phyloP scores from a whole-genome alignment of 2,329 filamentous ascomycete genomes.

The Sodiomyces alkalinus region DNA sequence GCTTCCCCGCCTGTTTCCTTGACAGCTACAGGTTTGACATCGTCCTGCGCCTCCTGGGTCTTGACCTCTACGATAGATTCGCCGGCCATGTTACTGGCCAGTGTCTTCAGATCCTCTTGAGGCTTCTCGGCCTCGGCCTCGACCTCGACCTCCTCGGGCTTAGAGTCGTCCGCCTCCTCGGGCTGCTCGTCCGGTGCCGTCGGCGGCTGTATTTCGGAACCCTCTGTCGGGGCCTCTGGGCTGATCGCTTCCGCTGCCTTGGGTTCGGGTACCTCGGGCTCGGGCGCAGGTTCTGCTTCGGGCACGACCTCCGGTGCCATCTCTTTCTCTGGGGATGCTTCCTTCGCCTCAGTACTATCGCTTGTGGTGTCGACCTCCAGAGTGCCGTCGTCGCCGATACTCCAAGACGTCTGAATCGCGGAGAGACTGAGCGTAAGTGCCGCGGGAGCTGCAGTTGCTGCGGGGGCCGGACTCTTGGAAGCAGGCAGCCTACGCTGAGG shows the following conservation, averaged over 20 bases:
- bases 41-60: constrained; percentile 19
- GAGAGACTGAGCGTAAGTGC: constrained; percentile 30
- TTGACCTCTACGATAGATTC: constrained; percentile 25
- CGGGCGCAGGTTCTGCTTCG: background rate
- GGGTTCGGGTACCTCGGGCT: constrained; percentile 2
- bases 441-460: constrained; percentile 11
- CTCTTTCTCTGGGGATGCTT: constrained; percentile 1
- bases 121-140: constrained; percentile 2
- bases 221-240: constrained; percentile 1
- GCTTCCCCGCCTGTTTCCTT: constrained; percentile 13
- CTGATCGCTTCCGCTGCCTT: constrained; percentile 1
- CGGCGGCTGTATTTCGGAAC: background rate
- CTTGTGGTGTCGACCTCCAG: constrained; percentile 20
- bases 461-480: constrained; percentile 29
- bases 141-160: constrained; percentile 5
- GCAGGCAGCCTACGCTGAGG: constrained; percentile 59
- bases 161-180: constrained; percentile 1
- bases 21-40: constrained; percentile 19
- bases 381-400: constrained; percentile 34
- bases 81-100: constrained; percentile 26
- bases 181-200: background rate
- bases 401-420: constrained; percentile 31
- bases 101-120: constrained; percentile 15
- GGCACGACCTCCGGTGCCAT: constrained; percentile 1
- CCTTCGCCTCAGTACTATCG: constrained; percentile 5